Percentiles rank a stretch among this genome's conserved stretches.
These are phyloP conservation scores for Moesziomyces antarcticus DNA, from an alignment of 1,284 basidiomycete genomes.

Conservation along the genomic window DNA sequence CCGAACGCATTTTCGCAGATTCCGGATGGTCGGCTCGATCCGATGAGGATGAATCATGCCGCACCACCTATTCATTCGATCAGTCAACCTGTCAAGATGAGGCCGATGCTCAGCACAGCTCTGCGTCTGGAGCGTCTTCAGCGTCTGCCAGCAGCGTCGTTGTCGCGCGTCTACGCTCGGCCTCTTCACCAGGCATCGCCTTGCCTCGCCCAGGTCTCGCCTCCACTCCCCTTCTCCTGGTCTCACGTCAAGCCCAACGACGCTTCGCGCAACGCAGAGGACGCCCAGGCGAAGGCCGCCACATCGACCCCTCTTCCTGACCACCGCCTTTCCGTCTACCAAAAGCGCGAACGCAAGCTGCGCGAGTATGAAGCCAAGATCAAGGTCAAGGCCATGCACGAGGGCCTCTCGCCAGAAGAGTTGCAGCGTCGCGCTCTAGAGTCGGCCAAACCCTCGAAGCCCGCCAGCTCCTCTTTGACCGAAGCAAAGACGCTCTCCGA, in stretches of 20 bases:
- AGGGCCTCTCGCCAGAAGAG: conserved; percentile 53
- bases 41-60: too few species aligned
- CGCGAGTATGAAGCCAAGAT: conserved; percentile 61
- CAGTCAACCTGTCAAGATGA: neutral
- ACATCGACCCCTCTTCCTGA: conserved; percentile 6
- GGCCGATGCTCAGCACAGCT: neutral
- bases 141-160: too few species aligned
- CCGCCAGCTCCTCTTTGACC: neutral
- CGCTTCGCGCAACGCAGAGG: conserved; percentile 5
- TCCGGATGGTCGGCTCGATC: neutral
- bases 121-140: neutral
- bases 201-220: conserved; percentile 31
- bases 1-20: neutral
- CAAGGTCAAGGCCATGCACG: conserved; percentile 57
- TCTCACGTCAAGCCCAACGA: conserved; percentile 33
- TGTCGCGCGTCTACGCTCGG: neutral
- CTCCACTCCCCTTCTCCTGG: conserved; percentile 36
- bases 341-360: conserved; percentile 54
- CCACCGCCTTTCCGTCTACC: conserved; percentile 27
- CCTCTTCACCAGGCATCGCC: conserved; percentile 14
- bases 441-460: neutral
- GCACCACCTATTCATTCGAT: neutral
- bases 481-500: conserved; percentile 7
- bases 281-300: neutral
- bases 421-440: conserved; percentile 31